phyloP scores from a whole-genome alignment of 2,329 filamentous ascomycete species.

The Penicillium occitanis region DNA sequence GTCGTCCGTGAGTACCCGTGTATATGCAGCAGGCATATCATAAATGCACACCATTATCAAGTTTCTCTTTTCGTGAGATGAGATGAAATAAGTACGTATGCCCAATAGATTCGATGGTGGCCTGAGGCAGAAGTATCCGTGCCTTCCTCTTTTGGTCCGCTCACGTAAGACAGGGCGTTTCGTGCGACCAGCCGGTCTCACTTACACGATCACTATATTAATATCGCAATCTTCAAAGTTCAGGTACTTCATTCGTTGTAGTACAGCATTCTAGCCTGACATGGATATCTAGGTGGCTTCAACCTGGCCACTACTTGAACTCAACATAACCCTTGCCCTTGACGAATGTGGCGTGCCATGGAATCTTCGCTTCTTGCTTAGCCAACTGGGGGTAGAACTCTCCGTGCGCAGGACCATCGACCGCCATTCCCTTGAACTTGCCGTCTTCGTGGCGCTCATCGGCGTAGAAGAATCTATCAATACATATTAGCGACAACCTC shows the following conservation, averaged over 20 bases:
- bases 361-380: conserved; percentile 1
- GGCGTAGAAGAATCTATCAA: conserved; percentile 11
- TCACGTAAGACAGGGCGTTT: neutral
- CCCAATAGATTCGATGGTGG: neutral
- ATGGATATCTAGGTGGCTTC: neutral
- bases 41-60: neutral
- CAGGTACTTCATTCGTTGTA: neutral
- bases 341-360: conserved; percentile 14
- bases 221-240: neutral
- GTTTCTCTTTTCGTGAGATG: neutral
- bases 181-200: neutral
- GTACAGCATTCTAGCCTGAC: neutral
- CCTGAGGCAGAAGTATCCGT: conserved; percentile 1
- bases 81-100: neutral
- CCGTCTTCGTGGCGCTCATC: conserved; percentile 17
- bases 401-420: conserved; percentile 17
- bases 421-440: conserved; percentile 15
- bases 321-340: conserved; percentile 14
- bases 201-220: neutral
- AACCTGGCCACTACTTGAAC: neutral
- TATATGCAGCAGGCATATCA: neutral
- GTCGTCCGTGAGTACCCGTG: neutral
- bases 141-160: neutral
- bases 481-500: neutral
- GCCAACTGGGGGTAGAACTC: conserved; percentile 14